Evolutionary conservation across 2,329 filamentous ascomycete genomes (phyloP).

Genomic region (Aureobasidium pullulans): DNA sequence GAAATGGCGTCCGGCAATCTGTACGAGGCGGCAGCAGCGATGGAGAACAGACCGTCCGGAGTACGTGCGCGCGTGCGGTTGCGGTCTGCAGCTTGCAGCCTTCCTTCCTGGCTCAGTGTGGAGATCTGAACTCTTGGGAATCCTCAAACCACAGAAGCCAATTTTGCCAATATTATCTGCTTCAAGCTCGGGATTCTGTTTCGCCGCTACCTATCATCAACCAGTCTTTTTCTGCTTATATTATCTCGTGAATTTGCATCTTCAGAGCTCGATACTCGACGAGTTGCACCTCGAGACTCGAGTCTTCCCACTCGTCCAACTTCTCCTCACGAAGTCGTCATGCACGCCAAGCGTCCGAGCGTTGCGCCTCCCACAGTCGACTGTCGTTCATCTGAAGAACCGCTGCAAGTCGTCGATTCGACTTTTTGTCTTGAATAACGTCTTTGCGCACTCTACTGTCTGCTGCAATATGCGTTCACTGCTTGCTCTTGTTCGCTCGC

Average conservation of each 20-base stretch:
- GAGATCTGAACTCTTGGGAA: neutral
- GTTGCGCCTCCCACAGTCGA: constrained; percentile 2
- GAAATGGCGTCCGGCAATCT: neutral
- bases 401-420: neutral
- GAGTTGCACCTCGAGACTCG: neutral
- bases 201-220: neutral
- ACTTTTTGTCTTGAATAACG: neutral
- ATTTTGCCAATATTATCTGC: neutral
- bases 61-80: neutral
- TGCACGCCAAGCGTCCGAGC: constrained; percentile 8
- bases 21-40: neutral
- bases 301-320: constrained; percentile 1
- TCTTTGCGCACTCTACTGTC: neutral
- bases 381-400: neutral
- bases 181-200: neutral
- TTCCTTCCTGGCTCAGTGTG: neutral
- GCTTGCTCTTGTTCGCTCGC: neutral
- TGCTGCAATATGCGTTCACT: neutral
- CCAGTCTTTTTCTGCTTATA: neutral
- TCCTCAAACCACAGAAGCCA: neutral
- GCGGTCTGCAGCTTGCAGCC: neutral
- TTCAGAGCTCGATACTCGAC: neutral
- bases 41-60: neutral
- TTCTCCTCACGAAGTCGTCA: constrained; percentile 9
- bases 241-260: too few relatives aligned